A percentile compares a stretch with the other conserved stretches of the same genome.
Conservation (phyloP, 257 asterid genomes). For the Henckelia pumila region DNA sequence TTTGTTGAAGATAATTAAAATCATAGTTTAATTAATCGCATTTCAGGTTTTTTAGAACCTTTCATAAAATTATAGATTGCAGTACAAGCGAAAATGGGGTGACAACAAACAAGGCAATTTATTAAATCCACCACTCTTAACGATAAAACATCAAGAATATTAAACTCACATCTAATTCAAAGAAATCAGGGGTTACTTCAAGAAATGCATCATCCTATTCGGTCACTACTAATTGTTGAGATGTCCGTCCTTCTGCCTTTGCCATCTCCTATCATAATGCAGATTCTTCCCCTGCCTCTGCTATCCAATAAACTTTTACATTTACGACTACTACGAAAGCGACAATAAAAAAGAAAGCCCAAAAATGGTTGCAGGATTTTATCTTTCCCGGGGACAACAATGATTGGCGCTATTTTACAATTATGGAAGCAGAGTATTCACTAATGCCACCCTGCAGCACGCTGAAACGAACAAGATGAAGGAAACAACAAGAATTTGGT, state of each 20-base stretch:
- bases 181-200: conserved; percentile 15
- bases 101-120: too few relatives aligned
- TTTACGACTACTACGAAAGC: too few relatives aligned
- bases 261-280: conserved; percentile 29
- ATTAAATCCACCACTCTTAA: too few relatives aligned
- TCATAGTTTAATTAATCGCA: too few relatives aligned
- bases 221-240: conserved; percentile 9
- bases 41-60: too few relatives aligned
- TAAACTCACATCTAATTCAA: too few relatives aligned
- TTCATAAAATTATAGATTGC: too few relatives aligned
- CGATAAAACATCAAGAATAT: too few relatives aligned
- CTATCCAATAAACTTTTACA: background rate
- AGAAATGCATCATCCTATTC: conserved; percentile 16
- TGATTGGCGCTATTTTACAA: conserved; percentile 53
- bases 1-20: too few relatives aligned
- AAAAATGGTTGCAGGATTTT: background rate
- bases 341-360: too few relatives aligned
- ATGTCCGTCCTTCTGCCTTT: conserved; percentile 13
- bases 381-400: conserved; percentile 61
- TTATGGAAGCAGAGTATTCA: conserved; percentile 58
- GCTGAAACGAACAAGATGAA: conserved; percentile 27
- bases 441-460: conserved; percentile 52
- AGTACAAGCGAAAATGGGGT: too few relatives aligned
- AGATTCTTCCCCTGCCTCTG: conserved; percentile 53
- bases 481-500: background rate